Evolutionary conservation across 495 filamentous ascomycete genomes (phyloP), one percentile per base, ranked within the genome.

Genomic region (Aspergillus sparsus): DNA sequence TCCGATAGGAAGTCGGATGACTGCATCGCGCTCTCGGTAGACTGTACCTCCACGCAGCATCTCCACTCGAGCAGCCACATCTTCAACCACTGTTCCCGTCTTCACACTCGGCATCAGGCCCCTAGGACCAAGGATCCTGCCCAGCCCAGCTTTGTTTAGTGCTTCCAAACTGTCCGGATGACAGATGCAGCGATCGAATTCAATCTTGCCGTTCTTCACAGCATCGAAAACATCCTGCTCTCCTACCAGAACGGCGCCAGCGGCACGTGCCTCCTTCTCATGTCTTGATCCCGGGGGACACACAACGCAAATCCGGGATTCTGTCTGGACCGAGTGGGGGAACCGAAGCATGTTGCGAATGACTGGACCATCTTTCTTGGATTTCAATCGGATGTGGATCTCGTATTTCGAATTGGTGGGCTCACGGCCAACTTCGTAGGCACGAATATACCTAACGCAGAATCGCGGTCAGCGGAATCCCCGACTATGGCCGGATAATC

Each of bases 51-150:
- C 93, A 5, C 90, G 83, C 74, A 97, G 81, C 53, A 90, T 89
- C 57, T 83, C 83, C 55, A 97, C 88, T 13, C 86, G 77, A 4
- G 75, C 60, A 42, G 80, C 82, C 5, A 95, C 82, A 74, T 94
- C 87, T 70, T 82, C 89, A 10, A 94, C 91, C 53, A 98, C 86
- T 3, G 94, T 97, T 55, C 90, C 92, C 21, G 81, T 82, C 81
- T 96, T 98, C 52, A 77, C 73, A 68, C 83, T 94, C 18, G 94
- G 94, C 95, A 98, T 97, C 68, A 98, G 74, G 8, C 92, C 91
- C 68, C 82, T 83, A 13, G 94, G 94, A 69, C 94, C 94, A 10
- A 98, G 80, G 45, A 97, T 83, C 66, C 87, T 83, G 52, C 87
- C 93, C 57, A 98, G 69, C 3, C 78, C 82, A 32, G 90, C 88